These are phyloP conservation scores for Scytalidium lignicola DNA, from an alignment of 2,329 filamentous ascomycete genomes.

Conservation along the genomic window DNA sequence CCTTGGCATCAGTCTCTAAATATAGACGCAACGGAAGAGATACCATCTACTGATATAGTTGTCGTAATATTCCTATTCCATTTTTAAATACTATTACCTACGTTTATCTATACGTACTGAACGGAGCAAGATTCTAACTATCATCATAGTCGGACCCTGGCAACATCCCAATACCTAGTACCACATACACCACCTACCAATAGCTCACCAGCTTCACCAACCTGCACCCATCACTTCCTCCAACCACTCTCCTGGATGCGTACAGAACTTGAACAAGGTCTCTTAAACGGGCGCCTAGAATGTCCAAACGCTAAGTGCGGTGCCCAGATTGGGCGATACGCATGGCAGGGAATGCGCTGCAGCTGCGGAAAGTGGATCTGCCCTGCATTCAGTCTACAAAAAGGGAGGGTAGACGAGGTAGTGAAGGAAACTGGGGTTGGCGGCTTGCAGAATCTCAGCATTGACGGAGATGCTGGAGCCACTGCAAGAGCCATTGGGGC, in stretches of 20 bases:
- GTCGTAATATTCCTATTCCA: too few species aligned
- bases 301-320: conserved; percentile 78
- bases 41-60: too few species aligned
- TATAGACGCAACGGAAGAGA: too few species aligned
- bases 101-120: too few species aligned
- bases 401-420: conserved; percentile 72
- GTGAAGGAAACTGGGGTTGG: conserved; percentile 10
- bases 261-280: conserved; percentile 70
- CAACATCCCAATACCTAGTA: conserved; percentile 53
- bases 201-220: not conserved
- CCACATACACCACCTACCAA: not conserved
- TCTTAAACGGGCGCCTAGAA: conserved; percentile 75
- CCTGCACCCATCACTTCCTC: conserved; percentile 83
- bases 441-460: not conserved
- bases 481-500: conserved; percentile 30
- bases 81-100: too few species aligned
- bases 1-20: not conserved
- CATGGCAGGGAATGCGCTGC: conserved; percentile 93
- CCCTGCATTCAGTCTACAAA: conserved; percentile 82
- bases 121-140: conserved; percentile 1
- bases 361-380: conserved; percentile 88
- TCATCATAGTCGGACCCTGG: conserved; percentile 36
- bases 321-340: conserved; percentile 83
- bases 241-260: conserved; percentile 97
- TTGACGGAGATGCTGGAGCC: conserved; percentile 9